phyloP scores from a whole-genome alignment of 805 yeast species.

The Candida namnaoensis region DNA sequence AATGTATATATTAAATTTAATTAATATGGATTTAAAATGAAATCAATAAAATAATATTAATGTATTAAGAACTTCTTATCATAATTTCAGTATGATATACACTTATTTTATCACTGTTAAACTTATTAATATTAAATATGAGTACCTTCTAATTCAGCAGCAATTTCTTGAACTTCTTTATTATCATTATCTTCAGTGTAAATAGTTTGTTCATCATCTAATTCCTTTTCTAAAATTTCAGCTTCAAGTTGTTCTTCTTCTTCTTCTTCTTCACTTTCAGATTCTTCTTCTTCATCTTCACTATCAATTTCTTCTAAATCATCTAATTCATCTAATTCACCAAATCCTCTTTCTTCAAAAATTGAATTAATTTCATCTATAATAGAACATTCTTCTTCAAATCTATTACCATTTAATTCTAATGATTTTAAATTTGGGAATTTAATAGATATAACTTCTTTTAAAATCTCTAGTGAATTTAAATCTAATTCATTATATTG shows the following conservation, averaged over 20 bases:
- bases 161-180: constrained; percentile 44
- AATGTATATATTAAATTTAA: too few relatives aligned
- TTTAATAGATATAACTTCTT: constrained; percentile 40
- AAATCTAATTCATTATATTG: constrained; percentile 85
- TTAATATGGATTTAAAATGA: too few relatives aligned
- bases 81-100: too few relatives aligned
- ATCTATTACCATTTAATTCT: constrained; percentile 90
- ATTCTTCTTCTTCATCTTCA: constrained; percentile 46
- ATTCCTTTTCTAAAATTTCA: constrained; percentile 30
- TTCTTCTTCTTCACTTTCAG: constrained; percentile 27
- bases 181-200: constrained; percentile 34
- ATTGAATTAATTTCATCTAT: constrained; percentile 51
- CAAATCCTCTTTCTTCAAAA: constrained; percentile 66
- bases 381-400: constrained; percentile 77
- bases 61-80: too few relatives aligned
- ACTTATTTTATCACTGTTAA: too few relatives aligned
- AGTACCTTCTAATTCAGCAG: constrained; percentile 50
- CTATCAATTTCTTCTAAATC: constrained; percentile 80
- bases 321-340: constrained; percentile 87
- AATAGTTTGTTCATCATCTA: constrained; percentile 28
- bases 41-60: too few relatives aligned
- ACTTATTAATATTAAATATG: constrained; percentile 22
- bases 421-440: constrained; percentile 54
- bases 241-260: constrained; percentile 38
- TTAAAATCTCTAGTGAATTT: constrained; percentile 51